Evolutionary conservation across 2,329 filamentous ascomycete species (phyloP), one percentile per base, ranked within the genome.

Genomic region (Emmonsia crescens): DNA sequence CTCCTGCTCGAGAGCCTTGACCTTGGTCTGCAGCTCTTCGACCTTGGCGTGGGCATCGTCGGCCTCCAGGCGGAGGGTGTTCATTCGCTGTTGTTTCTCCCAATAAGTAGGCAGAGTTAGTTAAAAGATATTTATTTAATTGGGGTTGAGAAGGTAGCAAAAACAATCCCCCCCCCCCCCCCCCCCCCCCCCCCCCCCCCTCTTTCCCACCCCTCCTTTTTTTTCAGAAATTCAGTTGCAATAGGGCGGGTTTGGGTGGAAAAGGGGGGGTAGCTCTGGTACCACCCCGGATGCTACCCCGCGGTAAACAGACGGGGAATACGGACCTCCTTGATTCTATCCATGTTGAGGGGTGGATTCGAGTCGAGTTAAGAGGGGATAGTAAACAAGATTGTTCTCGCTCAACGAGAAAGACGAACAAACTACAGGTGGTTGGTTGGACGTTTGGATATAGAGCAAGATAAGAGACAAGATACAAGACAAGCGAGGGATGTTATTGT

Each of bases 1-100:
- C 81, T 97, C 93, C 78, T 96, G 89, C 80, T 99, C 92, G 66
- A 97, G 84, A 60, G 79, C 77, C 84, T 96, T 97, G 80, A 96
- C 84, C 80, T 90, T 92, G 71, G 78, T 68, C 80, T 94, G 86
- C 68, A 96, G 85, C 79, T 97, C 93, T 75, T 96, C 90, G 67
- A 88, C 87, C 80, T 93, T 89, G 75, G 82, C 79, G 67, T 85
- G 79, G 67, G 89, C 87, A 75, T 94, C 89, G 74, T 97, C 94
- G 73, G 91, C 89, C 84, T 97, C 91, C 78, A 93, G 80, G 76
- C 93, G 92, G 81, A 99, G 91, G 78, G 87, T 83, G 82, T 66
- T 63, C 46, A 64, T 63, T 64, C 60, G 64, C 64, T 66, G 58
- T 42, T 24, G 2, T 31, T 19, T n/a, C 14, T n/a, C 49, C 12